Base-by-base conservation (phyloP, 106 monocot species). In the Posidonia australis region DNA sequence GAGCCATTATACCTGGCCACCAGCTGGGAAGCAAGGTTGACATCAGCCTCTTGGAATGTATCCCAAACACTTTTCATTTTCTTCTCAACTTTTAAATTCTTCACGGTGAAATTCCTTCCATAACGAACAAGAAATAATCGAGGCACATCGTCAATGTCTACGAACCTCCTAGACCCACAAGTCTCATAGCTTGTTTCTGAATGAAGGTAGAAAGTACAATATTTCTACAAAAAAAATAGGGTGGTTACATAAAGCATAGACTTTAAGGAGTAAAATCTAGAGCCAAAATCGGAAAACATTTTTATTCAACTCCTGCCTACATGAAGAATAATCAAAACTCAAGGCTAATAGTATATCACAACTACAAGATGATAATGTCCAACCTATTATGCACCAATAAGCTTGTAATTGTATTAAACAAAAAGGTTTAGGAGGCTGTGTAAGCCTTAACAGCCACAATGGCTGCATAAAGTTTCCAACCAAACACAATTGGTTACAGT, bases 1-100 rank as follows among this genome's bases (percentile, higher is more conserved):
- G 90, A 77, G 44, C 90, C 96, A 67, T 87, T 85, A 70, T 87
- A 98, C 46, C 66, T 79, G 14, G 96, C 96, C 46, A 91, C 90
- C 64, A 98, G 77, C 68, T 91, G 96, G 27, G 87, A 84, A 60
- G 96, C 96, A 48, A 76, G 52, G 59, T 80, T 77, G 12, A 17
- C 41, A 72, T 89, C 76, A 60, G 78, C 77, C 56, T 79, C 77
- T 57, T 73, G 67, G n/a, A 77, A 67, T 68, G 58, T 36, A 51
- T 80, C 66, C 87, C 84, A 84, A 1, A 80, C 70, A 65, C 52
- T 79, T 30, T 85, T 87, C n/a, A 56, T 58, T 65, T 74, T 83
- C 46, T 69, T 79, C 49, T 85, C 68, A 26, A 44, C n/a, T 48
- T 75, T 79, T 23, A 69, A 5, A 46, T 66, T 66, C 45, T 48